These are phyloP conservation scores for Metschnikowia orientalis DNA, from an alignment of 805 yeast species.

Conservation along the genomic window DNA sequence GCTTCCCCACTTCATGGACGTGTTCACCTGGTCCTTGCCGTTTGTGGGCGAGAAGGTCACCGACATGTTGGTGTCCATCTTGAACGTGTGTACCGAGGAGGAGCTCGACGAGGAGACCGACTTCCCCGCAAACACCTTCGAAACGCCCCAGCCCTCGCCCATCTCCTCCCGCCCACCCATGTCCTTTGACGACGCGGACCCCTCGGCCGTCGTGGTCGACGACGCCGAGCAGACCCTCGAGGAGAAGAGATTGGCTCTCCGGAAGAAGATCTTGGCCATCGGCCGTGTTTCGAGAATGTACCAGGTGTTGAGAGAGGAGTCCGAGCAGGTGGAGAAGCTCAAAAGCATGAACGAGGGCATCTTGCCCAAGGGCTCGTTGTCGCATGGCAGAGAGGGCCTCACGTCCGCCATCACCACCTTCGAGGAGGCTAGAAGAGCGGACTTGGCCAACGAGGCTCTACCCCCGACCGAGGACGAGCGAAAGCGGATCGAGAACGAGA, in stretches of 20 bases:
- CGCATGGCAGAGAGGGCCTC: constrained; percentile 80
- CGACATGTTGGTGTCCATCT: constrained; percentile 83
- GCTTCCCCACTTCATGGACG: constrained; percentile 96
- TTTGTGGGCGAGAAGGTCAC: constrained; percentile 96
- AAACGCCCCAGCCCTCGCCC: constrained; percentile 22
- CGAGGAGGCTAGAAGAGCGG: constrained; percentile 79
- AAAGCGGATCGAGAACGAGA: constrained; percentile 40
- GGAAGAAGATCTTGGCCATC: constrained; percentile 89
- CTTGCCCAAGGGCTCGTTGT: constrained; percentile 79
- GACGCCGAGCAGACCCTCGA: constrained; percentile 21
- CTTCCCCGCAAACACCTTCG: constrained; percentile 33
- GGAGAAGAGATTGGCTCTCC: constrained; percentile 48
- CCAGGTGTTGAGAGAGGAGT: constrained; percentile 79
- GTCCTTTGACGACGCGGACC: constrained; percentile 6
- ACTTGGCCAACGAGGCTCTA: constrained; percentile 76
- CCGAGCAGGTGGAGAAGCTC: constrained; percentile 78
- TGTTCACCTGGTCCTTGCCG: constrained; percentile 94
- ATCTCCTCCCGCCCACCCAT: constrained; percentile 10
- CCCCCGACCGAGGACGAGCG: constrained; percentile 75
- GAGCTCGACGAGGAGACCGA: constrained; percentile 78
- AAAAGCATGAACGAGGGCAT: constrained; percentile 69
- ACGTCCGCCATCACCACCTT: constrained; percentile 64
- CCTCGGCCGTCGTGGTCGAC: constrained; percentile 3
- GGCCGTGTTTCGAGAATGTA: constrained; percentile 96
- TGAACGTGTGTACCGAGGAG: constrained; percentile 93